Percentiles rank a stretch among this genome's conserved stretches.
Conservation (phyloP, 31 red algal genomes). For the Bonnemaisonia californica region DNA sequence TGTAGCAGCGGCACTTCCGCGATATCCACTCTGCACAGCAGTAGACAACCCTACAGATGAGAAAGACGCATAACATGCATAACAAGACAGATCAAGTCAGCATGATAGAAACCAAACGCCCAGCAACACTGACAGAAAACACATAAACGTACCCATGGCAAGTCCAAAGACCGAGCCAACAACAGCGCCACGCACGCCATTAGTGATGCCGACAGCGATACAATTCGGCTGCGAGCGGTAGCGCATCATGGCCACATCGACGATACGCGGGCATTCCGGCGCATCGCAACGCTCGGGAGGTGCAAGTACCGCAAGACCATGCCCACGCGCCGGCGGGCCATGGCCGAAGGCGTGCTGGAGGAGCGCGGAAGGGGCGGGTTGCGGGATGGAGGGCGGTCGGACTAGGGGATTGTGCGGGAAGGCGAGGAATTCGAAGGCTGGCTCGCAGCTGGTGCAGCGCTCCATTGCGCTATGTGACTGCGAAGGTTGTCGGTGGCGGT, state of each 20-base stretch:
- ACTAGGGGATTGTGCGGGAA: no score
- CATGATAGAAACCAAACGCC: neutral
- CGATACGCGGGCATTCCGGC: neutral
- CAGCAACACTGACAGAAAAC: neutral
- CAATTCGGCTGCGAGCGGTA: constrained; percentile 13
- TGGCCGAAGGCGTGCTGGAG: neutral
- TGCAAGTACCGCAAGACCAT: constrained; percentile 9
- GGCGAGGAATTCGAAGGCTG: no score
- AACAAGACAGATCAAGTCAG: neutral
- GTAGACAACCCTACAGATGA: constrained; percentile 31
- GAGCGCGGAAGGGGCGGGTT: constrained; percentile 6
- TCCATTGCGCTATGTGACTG: no score
- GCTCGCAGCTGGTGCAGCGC: no score
- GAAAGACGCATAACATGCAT: neutral
- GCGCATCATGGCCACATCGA: neutral
- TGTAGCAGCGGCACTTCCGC: constrained; percentile 11
- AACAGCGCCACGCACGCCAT: constrained; percentile 49
- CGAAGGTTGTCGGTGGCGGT: no score
- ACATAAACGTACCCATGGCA: constrained; percentile 46
- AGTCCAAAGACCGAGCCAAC: constrained; percentile 54
- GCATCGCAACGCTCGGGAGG: neutral
- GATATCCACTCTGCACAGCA: constrained; percentile 41
- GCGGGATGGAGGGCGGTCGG: no score
- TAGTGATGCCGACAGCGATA: constrained; percentile 38
- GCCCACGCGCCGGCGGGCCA: neutral